Percentiles rank a stretch among this genome's conserved stretches.
These are phyloP conservation scores for Diaporthe capsici DNA, from an alignment of 2,329 filamentous ascomycete species.

Conservation along the genomic window DNA sequence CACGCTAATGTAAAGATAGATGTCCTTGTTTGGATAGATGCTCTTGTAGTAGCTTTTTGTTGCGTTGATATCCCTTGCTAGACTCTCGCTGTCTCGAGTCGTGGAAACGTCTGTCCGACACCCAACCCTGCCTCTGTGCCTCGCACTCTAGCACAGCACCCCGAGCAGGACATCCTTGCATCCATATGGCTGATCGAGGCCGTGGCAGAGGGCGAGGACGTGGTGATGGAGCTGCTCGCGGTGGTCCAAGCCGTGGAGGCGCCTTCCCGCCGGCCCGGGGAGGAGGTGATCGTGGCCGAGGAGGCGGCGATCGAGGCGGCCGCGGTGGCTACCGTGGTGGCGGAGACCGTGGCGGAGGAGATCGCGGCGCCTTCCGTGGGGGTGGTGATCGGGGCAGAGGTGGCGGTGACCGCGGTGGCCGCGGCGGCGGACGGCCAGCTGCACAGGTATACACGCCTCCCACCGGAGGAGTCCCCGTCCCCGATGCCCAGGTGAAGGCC, in stretches of 20 bases:
- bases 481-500: conserved; percentile 17
- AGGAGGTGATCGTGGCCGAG: conserved; percentile 19
- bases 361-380: conserved; percentile 11
- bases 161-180: not conserved
- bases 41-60: not conserved
- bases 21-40: not conserved
- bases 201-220: conserved; percentile 16
- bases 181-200: conserved; percentile 14
- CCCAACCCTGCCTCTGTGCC: not conserved
- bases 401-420: conserved; percentile 27
- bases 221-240: conserved; percentile 1
- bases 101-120: not conserved
- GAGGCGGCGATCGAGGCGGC: conserved; percentile 10
- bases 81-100: not conserved
- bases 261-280: conserved; percentile 13
- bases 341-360: conserved; percentile 15
- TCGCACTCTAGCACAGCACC: not conserved
- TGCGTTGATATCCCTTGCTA: conserved; percentile 3
- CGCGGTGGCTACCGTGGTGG: conserved; percentile 33
- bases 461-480: conserved; percentile 5
- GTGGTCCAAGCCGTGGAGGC: conserved; percentile 11
- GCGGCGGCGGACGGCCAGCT: conserved; percentile 30
- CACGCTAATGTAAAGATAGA: not conserved
- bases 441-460: conserved; percentile 28
- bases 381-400: conserved; percentile 17